Base-by-base conservation (phyloP, 148 eudicot genomes). In the Rhododendron kiyosumense region DNA sequence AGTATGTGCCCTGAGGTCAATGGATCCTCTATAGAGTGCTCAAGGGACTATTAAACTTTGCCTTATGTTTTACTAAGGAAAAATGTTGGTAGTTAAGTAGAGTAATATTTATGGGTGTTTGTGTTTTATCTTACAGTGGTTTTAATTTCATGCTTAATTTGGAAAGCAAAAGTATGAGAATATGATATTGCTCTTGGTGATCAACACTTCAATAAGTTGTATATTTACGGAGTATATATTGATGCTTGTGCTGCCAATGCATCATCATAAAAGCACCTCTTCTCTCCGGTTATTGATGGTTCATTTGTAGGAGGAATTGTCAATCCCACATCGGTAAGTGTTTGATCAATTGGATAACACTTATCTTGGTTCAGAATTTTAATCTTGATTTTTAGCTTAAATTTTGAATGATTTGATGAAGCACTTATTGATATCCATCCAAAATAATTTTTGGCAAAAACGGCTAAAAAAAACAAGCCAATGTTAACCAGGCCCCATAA, bases 1-100 rank as follows among this genome's bases (percentile, higher is more conserved):
- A 85, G 61, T 84, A 73, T 30, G 38, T 71, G 84, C 93, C 93
- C 67, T 92, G 88, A 90, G 85, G 78, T 59, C 74, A 15, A 30
- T 32, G 14, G 20, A 71, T 67, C 52, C 49, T 85, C 74, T 51
- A 67, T 18, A 3, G 1, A 3, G 1, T n/a, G 45, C 8, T 41
- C 20, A 5, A 48, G 71, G 82, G 82, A 32, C 57, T 18, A 36
- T 51, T 30, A 30, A 69, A 69, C 76, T 73, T 69, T 73, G 22
- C 2, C 65, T 51, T 51, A 67, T 76, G 61, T 82, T 83, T 86
- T 65, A 26, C 54, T 24, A 12, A n/a, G 30, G 61, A 84, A 30
- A 32, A 20, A 61, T 59, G 28, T 10, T 12, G 45, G 69, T 7
- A 10, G 5, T 17, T 54, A 52, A 41, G 24, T 49, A 76, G 52